Evolutionary conservation across 805 yeast genomes (phyloP), one percentile per base, ranked within the genome.

Genomic region (Saccharomycopsis microspora): DNA sequence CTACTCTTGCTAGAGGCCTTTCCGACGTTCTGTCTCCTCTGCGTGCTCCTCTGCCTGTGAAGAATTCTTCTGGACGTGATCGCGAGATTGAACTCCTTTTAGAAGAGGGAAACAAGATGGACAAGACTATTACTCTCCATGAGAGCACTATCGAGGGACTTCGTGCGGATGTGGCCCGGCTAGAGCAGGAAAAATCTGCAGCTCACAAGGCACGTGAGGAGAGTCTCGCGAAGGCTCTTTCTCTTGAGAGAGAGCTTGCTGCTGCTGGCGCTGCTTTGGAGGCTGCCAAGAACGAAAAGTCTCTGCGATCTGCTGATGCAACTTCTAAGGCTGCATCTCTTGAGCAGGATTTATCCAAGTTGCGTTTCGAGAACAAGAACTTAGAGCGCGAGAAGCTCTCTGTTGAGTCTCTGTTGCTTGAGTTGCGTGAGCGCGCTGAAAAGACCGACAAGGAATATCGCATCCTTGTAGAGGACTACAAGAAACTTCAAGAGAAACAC

Each of bases 71-170:
- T 3, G 11, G 40, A n/a, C 64, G 64, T 46, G 71, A 71, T 42
- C 65, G 70, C 44, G 78, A 75, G 51, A 62, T 74, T 32, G 67
- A 68, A 48, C 51, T 70, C 37, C 59, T 75, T 7, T 55, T 72
- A 30, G 68, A 66, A 32, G 78, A 74, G 55, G 72, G 75, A 39
- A 64, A 72, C 19, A 67, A 73, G 51, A 69, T 74, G 73, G 81
- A 77, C 51, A 53, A 56, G 9, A 61, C 62, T 40, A 70, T 72
- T 29, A 63, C 72, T 3, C 58, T 60, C 7, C 59, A 70, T 29
- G 71, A 70, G 51, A 52, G 56, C 28, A 57, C 60, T 39, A 62
- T 57, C 46, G 29, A 34, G 10, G 5, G 31, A 4, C 40, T 52
- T 28, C 39, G 43, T 37, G 32, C 11, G 9, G 37, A 44, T 6